Base-by-base conservation (phyloP, 805 yeast genomes). In the Candida broadrunensis region DNA sequence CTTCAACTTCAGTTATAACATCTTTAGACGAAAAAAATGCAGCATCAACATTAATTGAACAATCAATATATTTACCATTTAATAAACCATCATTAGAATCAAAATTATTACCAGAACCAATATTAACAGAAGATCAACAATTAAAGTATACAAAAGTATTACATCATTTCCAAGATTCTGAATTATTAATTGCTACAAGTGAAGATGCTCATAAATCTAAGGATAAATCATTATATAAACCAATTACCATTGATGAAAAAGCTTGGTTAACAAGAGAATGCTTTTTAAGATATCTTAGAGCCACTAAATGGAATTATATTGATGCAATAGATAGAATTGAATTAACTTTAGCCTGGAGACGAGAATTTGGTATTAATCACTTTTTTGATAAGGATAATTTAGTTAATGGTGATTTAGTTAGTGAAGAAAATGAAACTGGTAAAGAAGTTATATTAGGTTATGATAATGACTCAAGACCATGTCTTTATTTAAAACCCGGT, bases 201-300 rank as follows among this genome's bases (percentile, higher is more conserved):
- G 87, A 81, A 52, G 72, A 73, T 17, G 62, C 67, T 16, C 67
- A 68, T 35, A 74, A 75, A 38, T 61, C 58, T 41, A 58, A 65
- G 24, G 61, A 61, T 17, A 58, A 60, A 1, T 60, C 60, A n/a
- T 60, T 61, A 37, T 57, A 56, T 36, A 49, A 50, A 35, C 52
- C 51, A 7, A 44, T 65, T 23, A 54, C 60, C 5, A 55, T 47
- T 5, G 59, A 67, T 34, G 99, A 93, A 61, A 85, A 81, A 60
- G 83, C 96, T 0, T 93, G 99, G 99, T 70, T 93, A 41, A 86
- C 97, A 2, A 77, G 85, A 52, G 99, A 93, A 60, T 93, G 99
- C 59, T 72, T 93, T 43, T 63, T 88, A 54, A 78, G 99, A 58
- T 93, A 93, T 60, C 67, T 91, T 41, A 77, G 97, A 41, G 99